Percentiles rank a stretch among this genome's conserved stretches.
These are phyloP conservation scores for Tylopilus subfusipes DNA, from an alignment of 768 basidiomycete genomes.

Conservation along the genomic window DNA sequence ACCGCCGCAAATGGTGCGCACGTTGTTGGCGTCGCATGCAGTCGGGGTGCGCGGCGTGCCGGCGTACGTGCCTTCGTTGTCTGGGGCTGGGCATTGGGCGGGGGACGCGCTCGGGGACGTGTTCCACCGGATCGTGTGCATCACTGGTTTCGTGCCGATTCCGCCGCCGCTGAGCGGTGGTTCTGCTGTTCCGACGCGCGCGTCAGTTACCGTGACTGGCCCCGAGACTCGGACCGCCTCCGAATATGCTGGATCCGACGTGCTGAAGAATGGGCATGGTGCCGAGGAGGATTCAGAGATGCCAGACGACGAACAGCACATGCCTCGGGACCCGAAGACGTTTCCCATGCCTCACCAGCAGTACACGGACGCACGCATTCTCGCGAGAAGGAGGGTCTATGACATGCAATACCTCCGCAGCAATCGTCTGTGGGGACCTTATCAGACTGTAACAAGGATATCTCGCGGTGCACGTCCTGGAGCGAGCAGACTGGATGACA, in stretches of 20 bases:
- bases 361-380: slow-evolving; percentile 23
- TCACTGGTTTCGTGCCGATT: slow-evolving; percentile 41
- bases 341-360: slow-evolving; percentile 19
- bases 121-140: slow-evolving; percentile 43
- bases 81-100: slow-evolving; percentile 21
- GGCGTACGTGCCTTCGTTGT: slow-evolving; percentile 11
- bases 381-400: slow-evolving; percentile 29
- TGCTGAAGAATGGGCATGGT: background rate
- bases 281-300: background rate
- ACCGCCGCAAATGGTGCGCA: slow-evolving; percentile 34
- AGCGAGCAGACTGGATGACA: background rate
- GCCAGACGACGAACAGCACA: background rate
- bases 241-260: background rate
- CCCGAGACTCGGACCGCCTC: too few species aligned
- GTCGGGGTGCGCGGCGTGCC: slow-evolving; percentile 22
- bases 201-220: background rate
- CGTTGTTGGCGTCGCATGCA: slow-evolving; percentile 16
- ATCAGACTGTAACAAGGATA: slow-evolving; percentile 14
- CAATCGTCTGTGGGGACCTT: slow-evolving; percentile 31
- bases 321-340: background rate
- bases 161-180: slow-evolving; percentile 12
- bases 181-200: background rate
- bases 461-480: background rate
- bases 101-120: slow-evolving; percentile 33
- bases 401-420: slow-evolving; percentile 30